These are phyloP conservation scores for Afroboletus lepidellus DNA, from an alignment of 1,284 basidiomycete genomes.

Conservation along the genomic window DNA sequence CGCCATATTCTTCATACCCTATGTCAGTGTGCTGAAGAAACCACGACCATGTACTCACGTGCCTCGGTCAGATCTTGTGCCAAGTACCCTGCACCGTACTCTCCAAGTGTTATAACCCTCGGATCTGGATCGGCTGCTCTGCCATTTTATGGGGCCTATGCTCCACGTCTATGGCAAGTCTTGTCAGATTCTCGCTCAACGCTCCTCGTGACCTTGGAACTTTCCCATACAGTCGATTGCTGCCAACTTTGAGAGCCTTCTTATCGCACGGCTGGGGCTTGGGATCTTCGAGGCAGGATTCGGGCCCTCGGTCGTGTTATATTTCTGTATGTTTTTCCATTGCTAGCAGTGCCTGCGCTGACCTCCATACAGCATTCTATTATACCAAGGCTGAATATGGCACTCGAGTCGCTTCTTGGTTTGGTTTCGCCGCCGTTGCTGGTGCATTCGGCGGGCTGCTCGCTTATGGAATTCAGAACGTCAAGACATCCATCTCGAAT, in stretches of 20 bases:
- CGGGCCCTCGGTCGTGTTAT: slow-evolving; percentile 48
- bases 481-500: slow-evolving; percentile 46
- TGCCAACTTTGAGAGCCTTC: slow-evolving; percentile 57
- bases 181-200: background rate
- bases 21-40: slow-evolving; percentile 43
- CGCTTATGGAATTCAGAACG: slow-evolving; percentile 68
- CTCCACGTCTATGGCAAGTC: slow-evolving; percentile 65
- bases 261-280: slow-evolving; percentile 57
- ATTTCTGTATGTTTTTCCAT: slow-evolving; percentile 54
- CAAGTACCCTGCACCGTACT: slow-evolving; percentile 68
- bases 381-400: slow-evolving; percentile 76
- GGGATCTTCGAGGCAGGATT: slow-evolving; percentile 72
- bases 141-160: slow-evolving; percentile 70
- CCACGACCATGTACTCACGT: background rate
- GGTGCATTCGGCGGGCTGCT: slow-evolving; percentile 77
- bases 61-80: slow-evolving; percentile 52
- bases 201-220: background rate
- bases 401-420: slow-evolving; percentile 73
- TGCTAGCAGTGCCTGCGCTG: background rate
- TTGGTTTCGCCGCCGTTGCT: slow-evolving; percentile 76
- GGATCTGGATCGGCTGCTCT: slow-evolving; percentile 62
- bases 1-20: slow-evolving; percentile 74
- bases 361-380: slow-evolving; percentile 53
- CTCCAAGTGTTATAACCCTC: slow-evolving; percentile 67
- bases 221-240: slow-evolving; percentile 50